Evolutionary conservation across 164 flowering plant species (phyloP), one percentile per base, ranked within the genome.

Genomic region (Paratinospora sagittata): DNA sequence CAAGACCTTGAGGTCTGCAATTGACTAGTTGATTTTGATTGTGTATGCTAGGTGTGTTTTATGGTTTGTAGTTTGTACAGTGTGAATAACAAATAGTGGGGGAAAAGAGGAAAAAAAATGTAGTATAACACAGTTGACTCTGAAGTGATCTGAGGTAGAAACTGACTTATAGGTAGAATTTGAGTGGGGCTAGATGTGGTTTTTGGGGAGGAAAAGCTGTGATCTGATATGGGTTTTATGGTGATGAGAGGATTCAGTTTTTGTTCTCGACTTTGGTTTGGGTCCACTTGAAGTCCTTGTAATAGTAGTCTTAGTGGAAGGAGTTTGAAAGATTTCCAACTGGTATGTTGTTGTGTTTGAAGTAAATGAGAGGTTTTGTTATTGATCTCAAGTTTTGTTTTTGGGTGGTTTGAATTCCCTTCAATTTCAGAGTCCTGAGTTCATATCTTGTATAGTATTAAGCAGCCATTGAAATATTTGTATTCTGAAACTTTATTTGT

Each of bases 1-100:
- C 89, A 57, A 84, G 82, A 69, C 84, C 89, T 65, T 78, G 67
- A 69, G 70, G 57, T 66, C 33, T 63, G 30, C 47, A 27, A 62
- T 67, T 41, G 43, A n/a, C 24, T 34, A 11, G 60, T 55, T 52
- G 49, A 26, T 37, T 37, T 52, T 71, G 71, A 27, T 57, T 79
- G 79, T 76, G 73, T 58, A 74, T 74, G 27, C 19, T 26, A 33
- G 43, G 68, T 70, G 70, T 9, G 13, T 27, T 58, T 27, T 37
- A 14, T 71, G 61, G 47, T 49, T 39, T 76, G 82, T 79, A 79
- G 47, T 49, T 39, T 76, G 82, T 79, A 79, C 66, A 76, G 79
- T 65, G 63, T 79, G 69, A 30, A 57, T 63, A 10, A 57, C 14
- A 65, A 55, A 14, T 45, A 26, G 69, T 52, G 67, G 23, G 49